Percentiles rank a stretch among this genome's conserved stretches.
phyloP scores from a whole-genome alignment of 352 stramenopile species.

The Aphanomyces astaci region DNA sequence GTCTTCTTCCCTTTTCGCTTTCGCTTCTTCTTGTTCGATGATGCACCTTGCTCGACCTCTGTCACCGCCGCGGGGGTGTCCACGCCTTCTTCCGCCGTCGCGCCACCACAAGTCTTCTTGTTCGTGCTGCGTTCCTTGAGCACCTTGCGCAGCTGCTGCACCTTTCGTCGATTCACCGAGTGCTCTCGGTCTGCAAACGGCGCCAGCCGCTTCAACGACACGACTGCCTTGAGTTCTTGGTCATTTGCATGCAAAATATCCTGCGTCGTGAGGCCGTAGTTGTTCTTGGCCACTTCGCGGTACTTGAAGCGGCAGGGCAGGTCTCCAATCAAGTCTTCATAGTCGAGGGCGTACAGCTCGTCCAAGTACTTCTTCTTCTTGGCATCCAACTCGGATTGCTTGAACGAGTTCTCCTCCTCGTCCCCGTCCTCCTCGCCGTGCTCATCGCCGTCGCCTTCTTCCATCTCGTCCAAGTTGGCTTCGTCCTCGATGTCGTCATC shows the following conservation, averaged over 20 bases:
- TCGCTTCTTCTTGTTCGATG: constrained; percentile 21
- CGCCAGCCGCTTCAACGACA: constrained; percentile 96
- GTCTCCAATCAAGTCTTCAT: constrained; percentile 98
- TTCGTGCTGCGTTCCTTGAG: constrained; percentile 52
- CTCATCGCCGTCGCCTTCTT: constrained; percentile 26
- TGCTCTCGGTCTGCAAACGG: constrained; percentile 89
- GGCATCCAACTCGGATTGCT: constrained; percentile 44
- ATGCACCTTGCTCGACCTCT: constrained; percentile 11
- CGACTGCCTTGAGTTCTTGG: constrained; percentile 92
- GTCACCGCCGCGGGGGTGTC: constrained; percentile 6
- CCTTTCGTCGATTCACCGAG: constrained; percentile 41
- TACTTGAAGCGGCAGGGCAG: constrained; percentile 98
- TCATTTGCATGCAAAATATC: constrained; percentile 97
- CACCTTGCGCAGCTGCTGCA: constrained; percentile 61
- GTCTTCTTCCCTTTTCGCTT: constrained; percentile 21
- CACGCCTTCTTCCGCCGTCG: constrained; percentile 9
- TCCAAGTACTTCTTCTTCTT: constrained; percentile 92
- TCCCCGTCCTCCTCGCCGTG: constrained; percentile 51
- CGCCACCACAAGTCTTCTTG: constrained; percentile 26
- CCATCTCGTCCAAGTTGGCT: constrained; percentile 20
- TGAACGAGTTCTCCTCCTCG: constrained; percentile 47
- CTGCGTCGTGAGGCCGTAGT: constrained; percentile 94
- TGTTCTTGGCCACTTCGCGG: constrained; percentile 88
- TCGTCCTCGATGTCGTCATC: constrained; percentile 32
- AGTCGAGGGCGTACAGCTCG: constrained; percentile 97